phyloP scores from a whole-genome alignment of 176 grass and related monocot genomes.

The Pontederia crassipes region DNA sequence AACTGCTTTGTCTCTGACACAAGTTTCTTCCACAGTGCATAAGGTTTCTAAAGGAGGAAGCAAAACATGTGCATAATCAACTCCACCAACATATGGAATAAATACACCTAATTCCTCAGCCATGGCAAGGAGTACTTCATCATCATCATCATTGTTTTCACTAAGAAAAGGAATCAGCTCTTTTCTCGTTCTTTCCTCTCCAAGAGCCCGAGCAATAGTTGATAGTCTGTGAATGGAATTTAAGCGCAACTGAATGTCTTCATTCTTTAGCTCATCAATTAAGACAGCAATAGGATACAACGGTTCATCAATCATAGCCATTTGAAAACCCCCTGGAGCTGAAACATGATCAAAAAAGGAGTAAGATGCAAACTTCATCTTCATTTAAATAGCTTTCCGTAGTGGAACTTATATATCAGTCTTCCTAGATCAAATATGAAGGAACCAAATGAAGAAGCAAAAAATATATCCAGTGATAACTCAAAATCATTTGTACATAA shows the following conservation, averaged over 20 bases:
- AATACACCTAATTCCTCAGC: slow-evolving; percentile 91
- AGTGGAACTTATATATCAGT: too few species aligned
- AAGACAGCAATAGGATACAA: slow-evolving; percentile 87
- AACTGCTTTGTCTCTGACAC: slow-evolving; percentile 85
- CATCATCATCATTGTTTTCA: slow-evolving; percentile 98
- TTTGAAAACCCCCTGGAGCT: slow-evolving; percentile 2
- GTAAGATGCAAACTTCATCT: too few species aligned
- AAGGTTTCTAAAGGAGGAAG: slow-evolving; percentile 81
- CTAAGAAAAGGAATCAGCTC: slow-evolving; percentile 92
- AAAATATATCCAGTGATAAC: too few species aligned
- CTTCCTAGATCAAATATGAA: too few species aligned
- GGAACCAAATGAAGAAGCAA: too few species aligned
- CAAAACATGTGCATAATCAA: slow-evolving; percentile 74
- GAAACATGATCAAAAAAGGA: background rate
- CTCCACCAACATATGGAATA: slow-evolving; percentile 84
- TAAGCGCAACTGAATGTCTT: slow-evolving; percentile 82
- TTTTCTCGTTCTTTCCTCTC: slow-evolving; percentile 88
- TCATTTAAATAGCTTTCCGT: too few species aligned
- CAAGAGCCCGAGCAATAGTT: slow-evolving; percentile 82
- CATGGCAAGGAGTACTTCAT: slow-evolving; percentile 97
- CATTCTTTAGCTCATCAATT: slow-evolving; percentile 96
- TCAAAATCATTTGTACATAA: too few species aligned
- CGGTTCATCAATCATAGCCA: slow-evolving; percentile 91
- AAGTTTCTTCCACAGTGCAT: slow-evolving; percentile 90
- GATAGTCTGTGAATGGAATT: slow-evolving; percentile 93